A percentile compares a stretch with the other conserved stretches of the same genome.
Conservation (phyloP, 2,329 filamentous ascomycete species). For the Emmonsiellopsis sp. region DNA sequence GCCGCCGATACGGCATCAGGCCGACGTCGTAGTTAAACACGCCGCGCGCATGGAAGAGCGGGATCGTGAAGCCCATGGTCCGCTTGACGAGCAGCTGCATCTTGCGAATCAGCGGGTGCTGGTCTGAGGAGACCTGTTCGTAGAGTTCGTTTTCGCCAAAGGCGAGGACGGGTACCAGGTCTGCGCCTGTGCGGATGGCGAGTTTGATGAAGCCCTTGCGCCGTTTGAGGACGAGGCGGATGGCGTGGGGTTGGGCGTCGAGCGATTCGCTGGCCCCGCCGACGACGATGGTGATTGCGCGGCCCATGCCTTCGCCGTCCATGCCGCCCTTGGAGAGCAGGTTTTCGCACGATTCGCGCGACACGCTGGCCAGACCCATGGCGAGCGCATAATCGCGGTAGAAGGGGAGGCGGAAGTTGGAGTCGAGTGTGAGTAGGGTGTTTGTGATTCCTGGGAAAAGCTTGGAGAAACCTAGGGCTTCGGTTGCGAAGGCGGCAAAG, state of each 20-base stretch:
- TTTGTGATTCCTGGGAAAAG: conserved; percentile 95
- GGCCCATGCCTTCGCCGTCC: conserved; percentile 76
- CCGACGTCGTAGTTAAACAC: conserved; percentile 98
- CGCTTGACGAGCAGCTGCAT: conserved; percentile 78
- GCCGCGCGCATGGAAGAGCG: conserved; percentile 79
- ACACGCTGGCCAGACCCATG: conserved; percentile 81
- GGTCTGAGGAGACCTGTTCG: conserved; percentile 70
- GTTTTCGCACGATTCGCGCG: conserved; percentile 85
- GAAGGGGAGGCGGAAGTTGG: conserved; percentile 87
- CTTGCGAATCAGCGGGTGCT: conserved; percentile 70
- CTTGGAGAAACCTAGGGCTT: conserved; percentile 75
- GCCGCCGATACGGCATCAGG: conserved; percentile 82
- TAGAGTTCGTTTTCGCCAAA: conserved; percentile 97
- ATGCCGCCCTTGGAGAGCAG: conserved; percentile 68
- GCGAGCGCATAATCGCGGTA: conserved; percentile 91
- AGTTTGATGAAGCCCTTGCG: conserved; percentile 93
- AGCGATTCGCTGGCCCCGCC: conserved; percentile 89
- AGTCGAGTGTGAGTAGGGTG: conserved; percentile 84
- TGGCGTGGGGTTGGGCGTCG: conserved; percentile 68
- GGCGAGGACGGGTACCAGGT: conserved; percentile 81
- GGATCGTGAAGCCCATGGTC: conserved; percentile 83
- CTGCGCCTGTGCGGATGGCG: conserved; percentile 83
- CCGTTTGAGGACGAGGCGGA: conserved; percentile 70
- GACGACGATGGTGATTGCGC: conserved; percentile 92
- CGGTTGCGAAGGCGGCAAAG: conserved; percentile 82